Conservation (phyloP, 352 stramenopile genomes). For the Globisporangium sylvaticum region DNA sequence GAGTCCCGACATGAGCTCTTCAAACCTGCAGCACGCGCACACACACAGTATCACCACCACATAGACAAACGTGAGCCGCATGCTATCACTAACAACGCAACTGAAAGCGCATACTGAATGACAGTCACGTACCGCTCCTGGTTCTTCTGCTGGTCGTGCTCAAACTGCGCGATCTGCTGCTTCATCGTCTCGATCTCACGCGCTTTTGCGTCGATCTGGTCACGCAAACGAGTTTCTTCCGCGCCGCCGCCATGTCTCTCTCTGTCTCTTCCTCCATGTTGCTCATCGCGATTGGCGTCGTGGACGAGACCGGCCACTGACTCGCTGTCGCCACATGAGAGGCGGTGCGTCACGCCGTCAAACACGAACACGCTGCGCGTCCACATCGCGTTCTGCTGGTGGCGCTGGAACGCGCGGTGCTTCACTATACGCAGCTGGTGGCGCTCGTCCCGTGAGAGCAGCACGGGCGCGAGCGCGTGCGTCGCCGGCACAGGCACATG, state of each 20-base stretch:
- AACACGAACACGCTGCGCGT: conserved; percentile 32
- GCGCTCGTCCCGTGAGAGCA: conserved; percentile 42
- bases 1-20: conserved; percentile 27
- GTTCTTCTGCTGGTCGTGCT: conserved; percentile 19
- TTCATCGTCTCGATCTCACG: conserved; percentile 16
- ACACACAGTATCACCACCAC: not conserved
- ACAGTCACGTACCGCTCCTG: conserved; percentile 18
- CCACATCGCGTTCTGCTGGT: conserved; percentile 64
- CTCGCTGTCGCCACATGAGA: not conserved
- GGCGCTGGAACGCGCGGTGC: conserved; percentile 55
- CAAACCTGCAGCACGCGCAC: conserved; percentile 19
- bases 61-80: not conserved
- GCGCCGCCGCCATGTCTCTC: not conserved
- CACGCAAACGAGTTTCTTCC: conserved; percentile 6
- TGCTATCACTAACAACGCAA: not conserved
- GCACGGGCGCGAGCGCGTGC: conserved; percentile 21
- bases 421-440: conserved; percentile 45
- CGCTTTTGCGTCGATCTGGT: conserved; percentile 3
- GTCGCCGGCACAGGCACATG: conserved; percentile 37
- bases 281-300: not conserved
- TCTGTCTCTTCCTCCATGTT: not conserved
- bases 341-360: conserved; percentile 13
- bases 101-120: not conserved
- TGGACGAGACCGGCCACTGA: not conserved
- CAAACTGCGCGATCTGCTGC: conserved; percentile 16